phyloP scores from a whole-genome alignment of 129 eudicot genomes.

The Saposhnikovia divaricata region DNA sequence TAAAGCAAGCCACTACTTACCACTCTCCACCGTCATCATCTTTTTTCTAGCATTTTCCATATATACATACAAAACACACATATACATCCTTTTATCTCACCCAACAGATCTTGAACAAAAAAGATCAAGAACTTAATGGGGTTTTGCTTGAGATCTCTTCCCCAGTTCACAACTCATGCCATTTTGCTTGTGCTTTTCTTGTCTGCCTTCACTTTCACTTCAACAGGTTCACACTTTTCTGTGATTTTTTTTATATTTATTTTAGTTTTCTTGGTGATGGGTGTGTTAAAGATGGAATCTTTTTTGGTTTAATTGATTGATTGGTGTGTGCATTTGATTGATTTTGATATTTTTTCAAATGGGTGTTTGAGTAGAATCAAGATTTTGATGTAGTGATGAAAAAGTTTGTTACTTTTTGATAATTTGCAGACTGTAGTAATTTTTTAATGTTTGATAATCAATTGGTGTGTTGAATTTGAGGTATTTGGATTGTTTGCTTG shows the following conservation, averaged over 20 bases:
- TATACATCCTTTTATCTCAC: background rate
- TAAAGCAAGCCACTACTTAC: conserved; percentile 7
- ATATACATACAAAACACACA: conserved; percentile 10
- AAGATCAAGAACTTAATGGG: conserved; percentile 40
- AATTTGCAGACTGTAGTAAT: conserved; percentile 13
- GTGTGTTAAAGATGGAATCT: background rate
- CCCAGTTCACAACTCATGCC: conserved; percentile 25
- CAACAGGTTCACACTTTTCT: conserved; percentile 47
- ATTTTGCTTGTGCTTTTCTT: conserved; percentile 35
- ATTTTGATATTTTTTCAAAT: background rate
- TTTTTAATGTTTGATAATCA: background rate
- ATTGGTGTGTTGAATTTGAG: background rate
- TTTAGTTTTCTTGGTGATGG: background rate
- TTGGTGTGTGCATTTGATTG: conserved; percentile 4
- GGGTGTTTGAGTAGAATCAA: background rate
- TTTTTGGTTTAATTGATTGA: conserved; percentile 13
- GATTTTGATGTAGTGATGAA: background rate
- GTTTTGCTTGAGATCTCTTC: conserved; percentile 37
- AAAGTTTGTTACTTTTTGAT: conserved; percentile 3
- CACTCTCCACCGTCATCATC: conserved; percentile 1
- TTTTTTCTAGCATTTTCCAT: conserved; percentile 3
- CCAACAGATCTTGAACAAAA: conserved; percentile 18
- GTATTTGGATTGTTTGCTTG: background rate
- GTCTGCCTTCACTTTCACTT: conserved; percentile 48
- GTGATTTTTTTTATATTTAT: background rate